Evolutionary conservation across 108 stramenopile genomes (phyloP), one percentile per base, ranked within the genome.

Genomic region (Skeletonema potamos): DNA sequence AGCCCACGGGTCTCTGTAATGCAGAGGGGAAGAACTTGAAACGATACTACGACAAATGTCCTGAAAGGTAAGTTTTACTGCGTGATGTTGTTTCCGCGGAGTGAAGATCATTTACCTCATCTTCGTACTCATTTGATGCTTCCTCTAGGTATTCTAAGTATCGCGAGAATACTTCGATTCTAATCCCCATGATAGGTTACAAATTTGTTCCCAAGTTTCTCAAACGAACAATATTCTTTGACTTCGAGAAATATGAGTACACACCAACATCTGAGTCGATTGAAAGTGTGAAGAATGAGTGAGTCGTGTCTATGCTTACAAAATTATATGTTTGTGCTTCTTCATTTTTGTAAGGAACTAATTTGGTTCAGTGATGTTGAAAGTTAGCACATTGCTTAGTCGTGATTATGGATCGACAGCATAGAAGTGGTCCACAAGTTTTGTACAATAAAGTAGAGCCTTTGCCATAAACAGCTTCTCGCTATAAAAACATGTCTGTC

Each of bases 11-110:
- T 17, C 58, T 89, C 12, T 83, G 74, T 70, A 82, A 86, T 46
- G 89, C 86, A n/a, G 83, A 89, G 57, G 89, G 86, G 22, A 82
- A 86, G 57, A 85, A 69, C 63, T 55, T 87, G 59, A 82, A 87
- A 60, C 79, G 86, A 33, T 87, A 89, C 41, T 89, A 89, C 33
- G 86, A 85, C 43, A 70, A 79, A 28, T 83, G 72, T 59, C 59
- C 76, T 28, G 76, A 85, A 17, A 41, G 46, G n/a, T n/a, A n/a
- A n/a, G n/a, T n/a, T n/a, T n/a, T n/a, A n/a, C n/a, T n/a, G n/a
- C n/a, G n/a, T n/a, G n/a, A n/a, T n/a, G n/a, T n/a, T n/a, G n/a
- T n/a, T n/a, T n/a, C n/a, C n/a, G n/a, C n/a, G n/a, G n/a, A n/a
- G n/a, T n/a, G n/a, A n/a, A n/a, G n/a, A n/a, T n/a, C n/a, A n/a